Evolutionary conservation across 2,329 filamentous ascomycete species (phyloP).

Genomic region (Beauveria rudraprayagi): DNA sequence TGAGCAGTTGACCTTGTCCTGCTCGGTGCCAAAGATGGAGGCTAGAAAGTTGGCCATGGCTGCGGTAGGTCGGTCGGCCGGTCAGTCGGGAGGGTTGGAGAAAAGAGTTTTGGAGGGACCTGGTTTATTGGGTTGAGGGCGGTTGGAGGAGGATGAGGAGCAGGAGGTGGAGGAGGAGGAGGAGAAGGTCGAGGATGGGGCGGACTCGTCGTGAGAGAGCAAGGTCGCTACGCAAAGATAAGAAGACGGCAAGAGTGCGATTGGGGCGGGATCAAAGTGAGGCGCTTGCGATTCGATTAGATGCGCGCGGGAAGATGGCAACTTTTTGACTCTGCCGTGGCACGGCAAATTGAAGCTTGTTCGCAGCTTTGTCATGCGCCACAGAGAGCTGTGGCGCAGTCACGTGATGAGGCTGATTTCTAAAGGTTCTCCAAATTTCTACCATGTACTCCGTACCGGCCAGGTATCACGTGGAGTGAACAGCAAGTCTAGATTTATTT

Average conservation of each 20-base stretch:
- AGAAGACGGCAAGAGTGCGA: no score
- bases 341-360: constrained; percentile 5
- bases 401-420: constrained; percentile 9
- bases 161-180: background rate
- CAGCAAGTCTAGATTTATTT: background rate
- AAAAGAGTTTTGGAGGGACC: background rate
- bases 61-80: constrained; percentile 3
- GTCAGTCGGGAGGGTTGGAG: no score
- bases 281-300: background rate
- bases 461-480: background rate
- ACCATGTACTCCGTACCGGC: background rate
- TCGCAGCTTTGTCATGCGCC: background rate
- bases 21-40: constrained; percentile 98
- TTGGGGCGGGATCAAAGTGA: no score
- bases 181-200: background rate
- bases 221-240: no score
- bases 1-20: constrained; percentile 98
- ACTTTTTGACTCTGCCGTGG: background rate
- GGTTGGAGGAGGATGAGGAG: background rate
- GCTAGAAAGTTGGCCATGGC: constrained; percentile 95
- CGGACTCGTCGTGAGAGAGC: no score
- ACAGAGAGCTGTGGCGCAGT: background rate
- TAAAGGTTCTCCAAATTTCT: background rate
- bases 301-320: background rate
- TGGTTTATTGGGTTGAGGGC: no score